These are phyloP conservation scores for Lumnitzera racemosa DNA, from an alignment of 345 rosid species.

Conservation along the genomic window DNA sequence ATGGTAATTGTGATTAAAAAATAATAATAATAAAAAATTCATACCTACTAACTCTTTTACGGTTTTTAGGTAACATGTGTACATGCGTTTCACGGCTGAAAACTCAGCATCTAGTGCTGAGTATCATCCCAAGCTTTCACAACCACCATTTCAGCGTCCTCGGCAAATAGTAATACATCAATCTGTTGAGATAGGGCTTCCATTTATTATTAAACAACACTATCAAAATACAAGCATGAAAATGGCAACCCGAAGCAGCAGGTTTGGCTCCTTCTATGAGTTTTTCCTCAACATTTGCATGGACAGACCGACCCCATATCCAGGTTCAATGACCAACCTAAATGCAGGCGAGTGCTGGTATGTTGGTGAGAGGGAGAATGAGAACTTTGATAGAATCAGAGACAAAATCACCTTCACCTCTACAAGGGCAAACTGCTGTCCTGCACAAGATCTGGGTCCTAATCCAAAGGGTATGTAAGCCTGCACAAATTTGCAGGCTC, in stretches of 20 bases:
- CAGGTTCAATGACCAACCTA: conserved; percentile 25
- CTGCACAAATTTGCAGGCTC: conserved; percentile 32
- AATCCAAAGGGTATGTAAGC: conserved; percentile 38
- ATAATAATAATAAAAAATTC: too few species aligned
- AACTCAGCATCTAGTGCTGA: too few species aligned
- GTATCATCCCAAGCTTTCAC: too few species aligned
- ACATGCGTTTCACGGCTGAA: too few species aligned
- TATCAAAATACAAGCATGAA: too few species aligned
- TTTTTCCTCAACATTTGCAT: conserved; percentile 10
- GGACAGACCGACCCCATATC: conserved; percentile 16
- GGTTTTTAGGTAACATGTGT: too few species aligned
- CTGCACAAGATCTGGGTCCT: conserved; percentile 35
- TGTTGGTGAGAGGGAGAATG: conserved; percentile 26
- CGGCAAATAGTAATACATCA: too few species aligned
- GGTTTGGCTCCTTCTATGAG: not conserved
- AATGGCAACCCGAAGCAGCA: too few species aligned
- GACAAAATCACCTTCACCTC: conserved; percentile 35
- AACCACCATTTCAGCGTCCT: too few species aligned
- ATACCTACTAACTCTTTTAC: too few species aligned
- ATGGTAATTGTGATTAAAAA: too few species aligned
- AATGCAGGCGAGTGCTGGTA: conserved; percentile 34
- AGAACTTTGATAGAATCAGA: conserved; percentile 26
- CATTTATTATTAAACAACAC: too few species aligned
- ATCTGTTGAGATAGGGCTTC: not conserved
- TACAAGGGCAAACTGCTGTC: conserved; percentile 37